Evolutionary conservation across 2,329 filamentous ascomycete genomes (phyloP), one percentile per base, ranked within the genome.

Genomic region (Lecanosticta acicola): DNA sequence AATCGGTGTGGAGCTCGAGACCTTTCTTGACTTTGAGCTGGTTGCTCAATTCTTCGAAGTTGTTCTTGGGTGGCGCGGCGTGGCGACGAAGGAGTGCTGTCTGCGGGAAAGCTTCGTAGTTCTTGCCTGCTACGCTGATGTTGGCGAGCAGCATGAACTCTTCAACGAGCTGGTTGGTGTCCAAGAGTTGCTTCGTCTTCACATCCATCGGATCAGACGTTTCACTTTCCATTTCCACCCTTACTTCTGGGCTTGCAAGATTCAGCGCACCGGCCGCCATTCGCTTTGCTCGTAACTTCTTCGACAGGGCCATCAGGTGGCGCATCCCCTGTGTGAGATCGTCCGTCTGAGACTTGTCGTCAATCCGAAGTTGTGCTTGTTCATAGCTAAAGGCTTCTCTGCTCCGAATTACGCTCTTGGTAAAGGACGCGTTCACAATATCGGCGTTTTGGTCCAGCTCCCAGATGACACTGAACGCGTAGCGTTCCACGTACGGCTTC

Each of bases 71-170:
- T 3, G 94, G 93, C 11, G 91, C 83, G 14, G 79, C 89, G 75
- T 98, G 93, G 48, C 93, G 86, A 52, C 91, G 87, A 13, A 98
- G 80, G 59, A 98, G 83, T 39, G 93, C 93, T 0, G 90, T 97
- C 68, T 98, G 91, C 0, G 93, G 91, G 69, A 96, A 97, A 2
- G 89, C 83, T 39, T 86, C 79, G 71, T 94, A 88, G 63, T 94
- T 94, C 67, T 88, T 91, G 55, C 82, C 79, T 4, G 91, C 93
- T 21, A 98, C 94, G 57, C 85, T 91, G 62, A 88, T 89, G 71
- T 98, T 98, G 74, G 93, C 94, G 66, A 97, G 85, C 63, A 98
- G 76, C 93, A 98, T 98, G 76, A 98, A 97, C 66, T 98, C 93
- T 65, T 98, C 93, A 20, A 98, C 94, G 3, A 98, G 79, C 17